phyloP scores from a whole-genome alignment of 2,329 filamentous ascomycete genomes.

The Trichoderma cornu-damae region DNA sequence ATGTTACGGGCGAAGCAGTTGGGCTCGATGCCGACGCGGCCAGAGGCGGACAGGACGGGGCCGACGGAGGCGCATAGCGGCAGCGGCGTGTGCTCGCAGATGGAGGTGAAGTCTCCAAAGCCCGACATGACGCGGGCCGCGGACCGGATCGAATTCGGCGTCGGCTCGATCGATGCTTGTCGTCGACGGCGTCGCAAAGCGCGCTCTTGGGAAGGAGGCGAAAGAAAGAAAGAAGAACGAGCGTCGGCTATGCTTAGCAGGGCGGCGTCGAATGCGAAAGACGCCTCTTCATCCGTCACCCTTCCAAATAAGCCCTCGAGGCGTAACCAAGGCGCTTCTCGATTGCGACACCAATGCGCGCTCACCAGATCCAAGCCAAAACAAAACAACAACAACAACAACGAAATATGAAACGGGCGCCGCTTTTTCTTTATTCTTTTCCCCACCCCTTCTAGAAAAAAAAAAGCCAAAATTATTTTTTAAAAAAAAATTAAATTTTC shows the following conservation, averaged over 20 bases:
- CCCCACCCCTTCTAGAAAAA: not conserved
- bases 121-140: constrained; percentile 56
- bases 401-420: not conserved
- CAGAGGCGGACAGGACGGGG: constrained; percentile 61
- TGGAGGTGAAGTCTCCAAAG: constrained; percentile 83
- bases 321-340: not conserved
- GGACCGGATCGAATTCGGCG: not conserved
- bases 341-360: not conserved
- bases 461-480: no score
- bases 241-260: not conserved
- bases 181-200: not conserved
- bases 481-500: no score
- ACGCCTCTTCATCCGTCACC: not conserved
- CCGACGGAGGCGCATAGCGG: constrained; percentile 86
- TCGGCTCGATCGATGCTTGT: not conserved
- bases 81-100: constrained; percentile 80
- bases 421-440: not conserved
- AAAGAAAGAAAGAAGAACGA: not conserved
- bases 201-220: not conserved
- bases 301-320: not conserved
- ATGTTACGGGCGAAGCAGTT: constrained; percentile 92
- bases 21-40: constrained; percentile 73
- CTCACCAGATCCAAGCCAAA: not conserved
- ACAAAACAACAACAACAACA: no score
- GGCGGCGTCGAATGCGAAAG: not conserved